Percentiles rank a stretch among this genome's conserved stretches.
Conservation (phyloP, 208 protist genomes). For the Phytomonas francai region DNA sequence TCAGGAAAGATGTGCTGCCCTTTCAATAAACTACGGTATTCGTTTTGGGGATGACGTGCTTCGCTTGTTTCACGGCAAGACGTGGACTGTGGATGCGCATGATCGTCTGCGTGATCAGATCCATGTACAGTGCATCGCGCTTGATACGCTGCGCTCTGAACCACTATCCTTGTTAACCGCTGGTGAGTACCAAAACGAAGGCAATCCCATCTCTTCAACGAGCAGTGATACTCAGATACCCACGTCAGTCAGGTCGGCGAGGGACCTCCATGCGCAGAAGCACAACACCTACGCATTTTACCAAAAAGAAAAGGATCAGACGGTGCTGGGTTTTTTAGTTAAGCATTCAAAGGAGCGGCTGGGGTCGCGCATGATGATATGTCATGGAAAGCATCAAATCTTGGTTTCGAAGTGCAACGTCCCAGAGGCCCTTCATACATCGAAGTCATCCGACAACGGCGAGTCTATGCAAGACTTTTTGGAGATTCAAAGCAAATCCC, state of each 20-base stretch:
- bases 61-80: not conserved
- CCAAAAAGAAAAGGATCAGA: not conserved
- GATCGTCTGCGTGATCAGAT: not conserved
- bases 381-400: not conserved
- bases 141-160: not conserved
- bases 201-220: not conserved
- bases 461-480: not conserved
- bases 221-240: not conserved
- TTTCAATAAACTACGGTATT: not conserved
- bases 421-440: not conserved
- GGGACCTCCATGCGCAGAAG: not conserved
- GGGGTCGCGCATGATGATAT: not conserved
- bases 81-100: not conserved
- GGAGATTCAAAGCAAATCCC: not conserved
- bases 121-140: not conserved
- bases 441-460: not conserved
- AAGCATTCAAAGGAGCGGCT: not conserved
- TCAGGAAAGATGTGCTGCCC: not conserved
- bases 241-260: not conserved
- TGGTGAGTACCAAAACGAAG: not conserved
- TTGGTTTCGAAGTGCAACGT: not conserved
- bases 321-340: not conserved
- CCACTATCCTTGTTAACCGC: not conserved
- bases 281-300: conserved; percentile 6
- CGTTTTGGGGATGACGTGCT: not conserved